Base-by-base conservation (phyloP, 2,329 filamentous ascomycete species). In the Lecanosticta acicola region DNA sequence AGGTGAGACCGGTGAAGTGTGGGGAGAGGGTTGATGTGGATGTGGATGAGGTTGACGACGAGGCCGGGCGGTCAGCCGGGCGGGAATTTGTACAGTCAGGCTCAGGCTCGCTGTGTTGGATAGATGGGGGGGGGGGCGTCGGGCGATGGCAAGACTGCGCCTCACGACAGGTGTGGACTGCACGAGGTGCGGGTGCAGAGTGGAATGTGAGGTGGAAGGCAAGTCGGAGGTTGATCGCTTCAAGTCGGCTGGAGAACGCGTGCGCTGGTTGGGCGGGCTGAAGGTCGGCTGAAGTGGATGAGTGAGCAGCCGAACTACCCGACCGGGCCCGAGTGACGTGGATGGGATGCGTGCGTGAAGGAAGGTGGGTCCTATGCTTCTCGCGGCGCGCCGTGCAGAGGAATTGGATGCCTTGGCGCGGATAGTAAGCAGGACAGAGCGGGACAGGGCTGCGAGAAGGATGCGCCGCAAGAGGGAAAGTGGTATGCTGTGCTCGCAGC, bases 1-100 rank as follows among this genome's bases (percentile, higher is more conserved):
- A 46, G 37, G 35, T 19, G 35, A 18, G 35, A 45, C 47, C 41
- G 50, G 50, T 53, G 41, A 40, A 44, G 45, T 11, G 24, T 29
- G 24, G 24, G 7, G 24, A 11, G 24, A 29, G 24, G 24, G 11
- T 5, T 29, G 24, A n/a, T n/a, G n/a, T n/a, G 5, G 24, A 29
- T 5, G 24, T 29, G 24, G 11, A 11, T 7, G 24, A 29, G 5
- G 5, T 29, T 29, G 24, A 29, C 5, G 24, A 11, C 11, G 24
- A 29, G 24, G 24, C 24, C 24, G 11, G 24, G 24, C 24, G 24
- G 24, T 29, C 24, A 29, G 24, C 24, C 24, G 24, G 24, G 24
- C 11, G 11, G 24, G 5, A 29, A 11, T 29, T 5, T 29, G 24
- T 29, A 29, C 24, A 29, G 24, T 29, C 24, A 29, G 24, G 11